Percentiles rank a stretch among this genome's conserved stretches.
Conservation (phyloP, 225 moss, liverwort and hornwort species). For the Pseudisothecium myosuroides region DNA sequence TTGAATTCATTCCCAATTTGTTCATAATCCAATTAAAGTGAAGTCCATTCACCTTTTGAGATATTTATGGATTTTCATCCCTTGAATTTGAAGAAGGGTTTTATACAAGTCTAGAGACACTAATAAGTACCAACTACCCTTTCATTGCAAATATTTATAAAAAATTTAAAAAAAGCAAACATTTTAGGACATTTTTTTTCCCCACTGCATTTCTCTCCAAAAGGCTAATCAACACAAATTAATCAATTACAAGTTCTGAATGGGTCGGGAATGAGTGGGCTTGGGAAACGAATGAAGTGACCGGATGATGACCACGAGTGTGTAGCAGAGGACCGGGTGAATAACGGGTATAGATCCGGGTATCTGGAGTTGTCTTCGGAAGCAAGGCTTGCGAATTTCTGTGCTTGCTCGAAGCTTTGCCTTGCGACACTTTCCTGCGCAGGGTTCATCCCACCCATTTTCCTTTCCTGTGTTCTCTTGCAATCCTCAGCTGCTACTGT, state of each 20-base stretch:
- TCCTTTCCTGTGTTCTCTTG: not conserved
- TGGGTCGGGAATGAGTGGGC: not conserved
- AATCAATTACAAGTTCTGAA: not conserved
- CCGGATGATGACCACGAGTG: no score
- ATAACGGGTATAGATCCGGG: not conserved
- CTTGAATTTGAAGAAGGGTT: accelerated
- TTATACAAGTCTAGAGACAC: accelerated
- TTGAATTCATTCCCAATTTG: not conserved
- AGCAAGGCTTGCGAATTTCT: not conserved
- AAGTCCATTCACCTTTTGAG: not conserved
- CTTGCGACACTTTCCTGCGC: not conserved
- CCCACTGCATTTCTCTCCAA: accelerated
- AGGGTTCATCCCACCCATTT: not conserved
- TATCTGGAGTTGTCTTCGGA: not conserved
- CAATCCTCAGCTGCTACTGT: not conserved
- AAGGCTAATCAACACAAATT: not conserved
- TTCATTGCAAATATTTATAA: not conserved
- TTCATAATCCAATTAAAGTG: not conserved
- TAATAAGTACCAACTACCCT: accelerated
- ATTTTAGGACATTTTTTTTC: no score
- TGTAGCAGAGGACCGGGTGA: not conserved
- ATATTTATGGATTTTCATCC: not conserved
- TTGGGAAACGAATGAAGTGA: not conserved
- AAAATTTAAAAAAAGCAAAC: accelerated
- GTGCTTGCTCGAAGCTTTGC: not conserved